Percentiles rank a stretch among this genome's conserved stretches.
Evolutionary conservation across 2,329 filamentous ascomycete species (phyloP).

Genomic region (Rhynchosporium agropyri): DNA sequence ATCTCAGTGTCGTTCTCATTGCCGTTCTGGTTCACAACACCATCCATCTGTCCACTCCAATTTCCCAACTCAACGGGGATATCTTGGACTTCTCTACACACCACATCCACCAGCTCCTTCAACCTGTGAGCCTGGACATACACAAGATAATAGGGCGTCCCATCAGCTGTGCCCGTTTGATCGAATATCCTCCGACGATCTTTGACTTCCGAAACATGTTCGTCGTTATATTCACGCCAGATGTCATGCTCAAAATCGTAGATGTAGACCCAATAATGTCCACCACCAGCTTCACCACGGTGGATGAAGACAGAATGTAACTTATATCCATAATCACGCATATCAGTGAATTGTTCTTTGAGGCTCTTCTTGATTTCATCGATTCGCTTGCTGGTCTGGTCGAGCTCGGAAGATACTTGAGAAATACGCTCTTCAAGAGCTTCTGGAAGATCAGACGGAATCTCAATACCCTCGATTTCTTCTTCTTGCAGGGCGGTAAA

Average conservation of each 20-base stretch:
- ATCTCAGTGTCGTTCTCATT: slow-evolving; percentile 15
- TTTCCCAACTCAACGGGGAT: slow-evolving; percentile 20
- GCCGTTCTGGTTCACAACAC: background rate
- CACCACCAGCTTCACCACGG: slow-evolving; percentile 68
- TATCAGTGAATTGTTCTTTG: slow-evolving; percentile 60
- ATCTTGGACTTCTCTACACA: slow-evolving; percentile 49
- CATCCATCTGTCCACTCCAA: slow-evolving; percentile 21
- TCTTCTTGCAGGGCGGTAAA: slow-evolving; percentile 49
- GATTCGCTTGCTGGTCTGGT: slow-evolving; percentile 51
- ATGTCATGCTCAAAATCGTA: slow-evolving; percentile 58
- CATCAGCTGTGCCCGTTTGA: slow-evolving; percentile 62
- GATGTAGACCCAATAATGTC: slow-evolving; percentile 96
- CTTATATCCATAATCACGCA: slow-evolving; percentile 71
- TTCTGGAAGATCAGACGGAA: slow-evolving; percentile 47
- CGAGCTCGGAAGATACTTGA: slow-evolving; percentile 50
- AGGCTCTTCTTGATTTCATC: slow-evolving; percentile 46
- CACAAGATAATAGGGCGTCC: slow-evolving; percentile 81
- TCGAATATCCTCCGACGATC: slow-evolving; percentile 70
- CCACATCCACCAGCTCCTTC: slow-evolving; percentile 58
- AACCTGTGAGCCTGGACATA: slow-evolving; percentile 74
- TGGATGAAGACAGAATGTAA: slow-evolving; percentile 95
- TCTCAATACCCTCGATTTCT: slow-evolving; percentile 46
- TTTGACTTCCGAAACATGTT: slow-evolving; percentile 69
- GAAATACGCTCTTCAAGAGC: slow-evolving; percentile 50
- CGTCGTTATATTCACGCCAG: slow-evolving; percentile 96